Conservation (phyloP, 768 basidiomycete genomes). For the Mycena alexandri region DNA sequence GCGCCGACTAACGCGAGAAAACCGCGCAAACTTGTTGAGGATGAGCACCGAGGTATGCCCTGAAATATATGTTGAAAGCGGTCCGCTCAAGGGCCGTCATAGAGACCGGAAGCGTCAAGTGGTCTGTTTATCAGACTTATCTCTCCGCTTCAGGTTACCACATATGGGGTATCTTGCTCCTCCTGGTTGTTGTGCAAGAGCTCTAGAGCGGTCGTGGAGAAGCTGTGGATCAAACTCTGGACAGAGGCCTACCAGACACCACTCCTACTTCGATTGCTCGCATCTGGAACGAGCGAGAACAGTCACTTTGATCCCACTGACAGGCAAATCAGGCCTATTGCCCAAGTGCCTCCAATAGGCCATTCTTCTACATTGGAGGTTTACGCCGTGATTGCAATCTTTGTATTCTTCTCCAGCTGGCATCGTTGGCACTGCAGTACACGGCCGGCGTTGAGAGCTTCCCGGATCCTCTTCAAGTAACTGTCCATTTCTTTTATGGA, state of each 20-base stretch:
- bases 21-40: constrained; percentile 70
- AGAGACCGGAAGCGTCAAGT: background rate
- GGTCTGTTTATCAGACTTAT: constrained; percentile 54
- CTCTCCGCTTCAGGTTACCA: constrained; percentile 82
- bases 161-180: constrained; percentile 68
- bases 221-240: constrained; percentile 71
- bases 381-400: constrained; percentile 68
- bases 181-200: constrained; percentile 60
- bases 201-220: constrained; percentile 65
- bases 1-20: constrained; percentile 41
- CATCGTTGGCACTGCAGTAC: constrained; percentile 63
- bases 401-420: constrained; percentile 58
- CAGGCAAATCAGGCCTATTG: too few relatives aligned
- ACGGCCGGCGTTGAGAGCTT: constrained; percentile 63
- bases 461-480: constrained; percentile 53
- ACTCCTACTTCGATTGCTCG: too few relatives aligned
- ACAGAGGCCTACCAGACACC: too few relatives aligned
- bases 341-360: too few relatives aligned
- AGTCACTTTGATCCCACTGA: too few relatives aligned
- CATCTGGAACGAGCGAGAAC: too few relatives aligned
- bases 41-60: constrained; percentile 68
- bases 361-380: constrained; percentile 69
- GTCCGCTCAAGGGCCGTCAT: too few relatives aligned
- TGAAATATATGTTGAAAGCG: background rate
- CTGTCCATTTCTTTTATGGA: constrained; percentile 9